A percentile compares a stretch with the other conserved stretches of the same genome.
Conservation (phyloP, 768 basidiomycete genomes). For the Amanita rubescens region DNA sequence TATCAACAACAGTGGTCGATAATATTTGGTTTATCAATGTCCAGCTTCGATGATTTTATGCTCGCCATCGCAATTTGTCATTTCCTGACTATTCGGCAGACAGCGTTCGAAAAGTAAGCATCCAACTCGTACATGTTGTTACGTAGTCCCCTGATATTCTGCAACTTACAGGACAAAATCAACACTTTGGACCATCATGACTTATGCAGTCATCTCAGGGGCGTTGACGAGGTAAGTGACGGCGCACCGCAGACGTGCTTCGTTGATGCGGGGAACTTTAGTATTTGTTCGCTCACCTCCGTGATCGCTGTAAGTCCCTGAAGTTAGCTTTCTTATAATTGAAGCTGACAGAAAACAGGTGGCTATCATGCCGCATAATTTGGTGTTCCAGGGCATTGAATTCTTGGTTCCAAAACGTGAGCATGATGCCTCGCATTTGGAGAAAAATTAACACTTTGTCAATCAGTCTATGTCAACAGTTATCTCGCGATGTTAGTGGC, state of each 20-base stretch:
- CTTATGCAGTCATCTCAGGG: slow-evolving; percentile 16
- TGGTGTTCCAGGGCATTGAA: slow-evolving; percentile 15
- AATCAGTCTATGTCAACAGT: not conserved
- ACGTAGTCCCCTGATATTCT: not conserved
- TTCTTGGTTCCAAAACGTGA: slow-evolving; percentile 17
- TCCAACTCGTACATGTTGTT: not conserved
- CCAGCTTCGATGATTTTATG: not conserved
- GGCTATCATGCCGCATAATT: slow-evolving; percentile 12
- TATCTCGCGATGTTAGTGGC: not conserved
- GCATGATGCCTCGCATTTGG: not conserved
- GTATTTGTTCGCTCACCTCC: not conserved
- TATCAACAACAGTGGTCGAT: not conserved
- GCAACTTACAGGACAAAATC: slow-evolving; percentile 12
- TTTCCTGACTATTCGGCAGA: not conserved
- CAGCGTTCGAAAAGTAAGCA: not conserved
- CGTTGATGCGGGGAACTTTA: not conserved
- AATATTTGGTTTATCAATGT: not conserved
- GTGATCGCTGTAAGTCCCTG: not conserved
- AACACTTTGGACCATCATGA: slow-evolving; percentile 14
- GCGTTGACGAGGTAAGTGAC: slow-evolving; percentile 13
- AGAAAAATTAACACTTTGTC: not conserved
- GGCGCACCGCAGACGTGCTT: not conserved
- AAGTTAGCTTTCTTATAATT: not conserved
- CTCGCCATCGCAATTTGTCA: not conserved
- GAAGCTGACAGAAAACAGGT: not conserved